Conservation (phyloP, 805 yeast species). For the Zygoascus tannicola region DNA sequence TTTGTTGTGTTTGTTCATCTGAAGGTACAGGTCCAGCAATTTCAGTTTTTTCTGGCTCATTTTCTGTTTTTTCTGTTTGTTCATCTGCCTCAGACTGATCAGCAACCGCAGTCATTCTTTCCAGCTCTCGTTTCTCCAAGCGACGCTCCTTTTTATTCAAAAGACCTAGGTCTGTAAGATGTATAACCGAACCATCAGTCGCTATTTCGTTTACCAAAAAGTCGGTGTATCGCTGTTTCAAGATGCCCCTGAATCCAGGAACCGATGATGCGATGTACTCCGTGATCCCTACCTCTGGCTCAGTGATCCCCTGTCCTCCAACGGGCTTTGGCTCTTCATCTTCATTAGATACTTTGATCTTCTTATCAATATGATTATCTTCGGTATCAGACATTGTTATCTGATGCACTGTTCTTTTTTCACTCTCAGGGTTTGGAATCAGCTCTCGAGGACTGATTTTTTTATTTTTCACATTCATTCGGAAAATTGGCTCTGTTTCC, state of each 20-base stretch:
- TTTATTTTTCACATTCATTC: neutral
- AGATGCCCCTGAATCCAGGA: constrained; percentile 64
- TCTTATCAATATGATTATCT: neutral
- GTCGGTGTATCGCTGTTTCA: constrained; percentile 88
- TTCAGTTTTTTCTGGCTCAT: neutral
- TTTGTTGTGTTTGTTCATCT: constrained; percentile 21
- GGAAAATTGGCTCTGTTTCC: neutral
- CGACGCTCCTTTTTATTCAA: constrained; percentile 23
- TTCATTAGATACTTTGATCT: neutral
- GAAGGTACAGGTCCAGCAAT: constrained; percentile 6
- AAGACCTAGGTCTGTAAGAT: constrained; percentile 64
- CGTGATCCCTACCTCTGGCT: constrained; percentile 81
- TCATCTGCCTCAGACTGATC: constrained; percentile 19
- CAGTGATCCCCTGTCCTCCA: constrained; percentile 41
- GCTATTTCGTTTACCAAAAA: constrained; percentile 88
- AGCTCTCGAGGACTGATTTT: neutral
- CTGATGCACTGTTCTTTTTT: no score
- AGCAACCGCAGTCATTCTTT: constrained; percentile 14
- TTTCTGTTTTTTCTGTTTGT: constrained; percentile 1
- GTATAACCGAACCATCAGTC: constrained; percentile 58
- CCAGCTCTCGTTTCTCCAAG: constrained; percentile 16
- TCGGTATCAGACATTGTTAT: neutral
- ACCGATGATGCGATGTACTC: constrained; percentile 46
- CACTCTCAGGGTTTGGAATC: no score
- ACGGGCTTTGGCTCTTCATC: neutral